Conservation (phyloP, 192 early-diverging fungal species). For the Linnemannia schmuckeri region DNA sequence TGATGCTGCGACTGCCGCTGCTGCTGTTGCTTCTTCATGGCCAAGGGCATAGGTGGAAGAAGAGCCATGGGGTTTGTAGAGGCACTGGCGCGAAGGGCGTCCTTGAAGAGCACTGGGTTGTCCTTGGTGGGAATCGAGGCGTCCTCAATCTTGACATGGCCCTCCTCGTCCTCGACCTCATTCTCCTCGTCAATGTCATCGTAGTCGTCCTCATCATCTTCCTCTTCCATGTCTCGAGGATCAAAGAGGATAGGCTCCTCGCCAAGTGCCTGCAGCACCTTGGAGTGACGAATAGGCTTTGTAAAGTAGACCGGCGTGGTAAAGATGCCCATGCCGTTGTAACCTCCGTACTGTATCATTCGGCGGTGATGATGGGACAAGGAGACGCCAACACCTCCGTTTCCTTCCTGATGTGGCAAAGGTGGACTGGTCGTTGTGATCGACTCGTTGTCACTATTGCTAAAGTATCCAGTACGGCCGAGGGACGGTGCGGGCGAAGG, state of each 20-base stretch:
- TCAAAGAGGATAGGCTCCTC: conserved; percentile 20
- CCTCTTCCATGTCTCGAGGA: conserved; percentile 14
- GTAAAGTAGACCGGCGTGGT: conserved; percentile 36
- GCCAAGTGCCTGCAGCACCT: conserved; percentile 29
- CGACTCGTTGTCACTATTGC: conserved; percentile 45
- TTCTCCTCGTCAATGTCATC: conserved; percentile 1
- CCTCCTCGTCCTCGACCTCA: background rate
- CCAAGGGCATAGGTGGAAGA: background rate
- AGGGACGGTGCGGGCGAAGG: conserved; percentile 32
- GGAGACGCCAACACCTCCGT: background rate
- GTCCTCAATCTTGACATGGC: background rate
- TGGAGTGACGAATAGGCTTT: conserved; percentile 52
- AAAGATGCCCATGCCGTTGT: conserved; percentile 27
- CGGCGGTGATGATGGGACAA: background rate
- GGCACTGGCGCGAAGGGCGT: background rate
- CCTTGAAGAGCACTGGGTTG: background rate
- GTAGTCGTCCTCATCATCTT: background rate
- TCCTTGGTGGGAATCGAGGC: background rate
- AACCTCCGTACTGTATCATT: background rate
- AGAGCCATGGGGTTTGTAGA: background rate
- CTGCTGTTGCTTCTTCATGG: background rate
- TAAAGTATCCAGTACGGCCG: conserved; percentile 28
- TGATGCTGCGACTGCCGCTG: background rate
- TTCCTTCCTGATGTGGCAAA: background rate
- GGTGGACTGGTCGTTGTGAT: conserved; percentile 2